Percentiles rank a stretch among this genome's conserved stretches.
These are phyloP conservation scores for Microstegium vimineum DNA, from an alignment of 176 grass and related monocot species.

Conservation along the genomic window DNA sequence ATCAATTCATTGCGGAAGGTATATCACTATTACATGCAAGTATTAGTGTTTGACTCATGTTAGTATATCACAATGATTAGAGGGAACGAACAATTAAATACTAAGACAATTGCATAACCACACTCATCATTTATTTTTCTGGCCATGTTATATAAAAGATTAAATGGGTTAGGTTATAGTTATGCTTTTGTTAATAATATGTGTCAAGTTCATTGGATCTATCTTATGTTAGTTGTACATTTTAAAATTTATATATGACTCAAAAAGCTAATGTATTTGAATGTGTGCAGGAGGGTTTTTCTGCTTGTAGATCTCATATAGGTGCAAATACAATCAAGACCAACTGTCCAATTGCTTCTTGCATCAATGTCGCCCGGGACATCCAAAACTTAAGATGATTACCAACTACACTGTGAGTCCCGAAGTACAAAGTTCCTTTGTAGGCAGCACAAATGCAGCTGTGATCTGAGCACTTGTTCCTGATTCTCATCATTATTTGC, in stretches of 20 bases:
- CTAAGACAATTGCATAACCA: no score
- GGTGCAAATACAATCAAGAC: conserved; percentile 75
- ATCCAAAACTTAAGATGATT: conserved; percentile 34
- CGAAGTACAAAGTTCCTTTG: background rate
- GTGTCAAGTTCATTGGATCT: background rate
- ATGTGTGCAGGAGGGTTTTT: conserved; percentile 74
- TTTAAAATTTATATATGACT: background rate
- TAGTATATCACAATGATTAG: background rate
- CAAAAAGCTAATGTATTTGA: conserved; percentile 6
- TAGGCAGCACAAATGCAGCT: background rate
- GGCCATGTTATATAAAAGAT: background rate
- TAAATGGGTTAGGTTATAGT: background rate
- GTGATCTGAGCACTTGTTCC: background rate
- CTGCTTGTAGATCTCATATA: conserved; percentile 78
- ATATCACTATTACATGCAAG: conserved; percentile 6
- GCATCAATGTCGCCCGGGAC: conserved; percentile 41
- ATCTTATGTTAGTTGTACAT: background rate
- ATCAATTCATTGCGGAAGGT: conserved; percentile 70
- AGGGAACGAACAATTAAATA: no score
- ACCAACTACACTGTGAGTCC: background rate
- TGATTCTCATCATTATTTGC: background rate
- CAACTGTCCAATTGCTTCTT: conserved; percentile 58
- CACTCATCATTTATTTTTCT: background rate
- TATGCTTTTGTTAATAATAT: background rate
- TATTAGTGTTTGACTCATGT: conserved; percentile 1